phyloP scores from a whole-genome alignment of 1,284 basidiomycete species.

The Ceratobasidium sp. region DNA sequence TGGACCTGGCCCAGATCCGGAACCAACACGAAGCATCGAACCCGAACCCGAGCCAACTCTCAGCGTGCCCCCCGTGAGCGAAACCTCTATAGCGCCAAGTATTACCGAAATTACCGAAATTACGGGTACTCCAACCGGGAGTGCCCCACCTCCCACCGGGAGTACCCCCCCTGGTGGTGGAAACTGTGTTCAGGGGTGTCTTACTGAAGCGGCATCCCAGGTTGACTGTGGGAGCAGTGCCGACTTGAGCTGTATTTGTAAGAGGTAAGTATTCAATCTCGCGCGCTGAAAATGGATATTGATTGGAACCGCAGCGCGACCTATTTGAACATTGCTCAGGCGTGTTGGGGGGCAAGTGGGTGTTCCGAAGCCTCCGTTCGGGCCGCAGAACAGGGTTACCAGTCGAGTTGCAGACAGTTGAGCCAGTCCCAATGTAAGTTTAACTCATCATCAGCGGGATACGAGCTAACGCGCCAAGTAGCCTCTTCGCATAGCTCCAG shows the following conservation, averaged over 20 bases:
- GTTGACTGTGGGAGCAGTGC: not conserved
- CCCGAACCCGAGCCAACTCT: not conserved
- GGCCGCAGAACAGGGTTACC: too few species aligned
- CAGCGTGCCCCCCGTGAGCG: not conserved
- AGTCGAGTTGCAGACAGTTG: too few species aligned
- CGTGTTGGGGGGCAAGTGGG: too few species aligned
- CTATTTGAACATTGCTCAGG: not conserved
- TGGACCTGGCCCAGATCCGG: not conserved
- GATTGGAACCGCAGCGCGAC: too few species aligned
- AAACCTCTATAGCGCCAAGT: not conserved
- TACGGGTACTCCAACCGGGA: not conserved
- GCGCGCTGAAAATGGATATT: too few species aligned
- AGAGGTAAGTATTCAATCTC: slow-evolving; percentile 1
- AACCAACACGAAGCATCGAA: too few species aligned
- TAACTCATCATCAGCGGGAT: too few species aligned
- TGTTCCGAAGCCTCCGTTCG: too few species aligned
- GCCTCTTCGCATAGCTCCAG: too few species aligned
- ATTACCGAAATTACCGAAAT: not conserved
- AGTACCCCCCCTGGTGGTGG: too few species aligned
- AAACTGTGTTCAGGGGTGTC: not conserved
- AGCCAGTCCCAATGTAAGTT: too few species aligned
- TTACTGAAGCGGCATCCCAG: not conserved
- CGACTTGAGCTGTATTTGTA: not conserved
- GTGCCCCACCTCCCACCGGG: not conserved
- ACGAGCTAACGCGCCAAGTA: too few species aligned